Percentiles rank a stretch among this genome's conserved stretches.
phyloP scores from a whole-genome alignment of 805 yeast species.

The Metschnikowia amazonensis region DNA sequence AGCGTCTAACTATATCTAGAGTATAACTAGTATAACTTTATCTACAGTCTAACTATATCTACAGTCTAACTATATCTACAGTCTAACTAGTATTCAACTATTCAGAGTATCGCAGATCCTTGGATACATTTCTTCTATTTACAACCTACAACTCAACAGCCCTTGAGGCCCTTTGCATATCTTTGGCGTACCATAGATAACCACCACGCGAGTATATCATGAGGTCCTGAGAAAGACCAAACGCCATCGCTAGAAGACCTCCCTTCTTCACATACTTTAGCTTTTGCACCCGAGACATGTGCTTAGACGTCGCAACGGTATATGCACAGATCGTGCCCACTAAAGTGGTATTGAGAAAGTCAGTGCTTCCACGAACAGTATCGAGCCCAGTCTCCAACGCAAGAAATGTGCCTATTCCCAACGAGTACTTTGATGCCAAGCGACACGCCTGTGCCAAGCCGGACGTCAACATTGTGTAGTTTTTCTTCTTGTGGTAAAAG shows the following conservation, averaged over 20 bases:
- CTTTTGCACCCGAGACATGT: constrained; percentile 43
- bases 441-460: constrained; percentile 50
- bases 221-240: constrained; percentile 67
- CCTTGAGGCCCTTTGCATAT: not conserved
- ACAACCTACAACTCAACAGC: not conserved
- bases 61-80: too few species aligned
- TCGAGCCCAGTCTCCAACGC: constrained; percentile 64
- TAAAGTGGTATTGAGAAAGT: constrained; percentile 58
- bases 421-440: constrained; percentile 34
- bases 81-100: too few species aligned
- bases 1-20: too few species aligned
- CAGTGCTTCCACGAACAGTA: constrained; percentile 44
- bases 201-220: constrained; percentile 58
- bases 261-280: constrained; percentile 48
- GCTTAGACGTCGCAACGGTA: constrained; percentile 44
- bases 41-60: too few species aligned
- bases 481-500: constrained; percentile 78
- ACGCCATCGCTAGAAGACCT: constrained; percentile 50
- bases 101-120: too few species aligned
- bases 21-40: too few species aligned
- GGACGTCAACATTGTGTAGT: constrained; percentile 61
- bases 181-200: constrained; percentile 53
- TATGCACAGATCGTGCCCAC: constrained; percentile 54
- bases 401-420: constrained; percentile 48
- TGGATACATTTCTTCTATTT: too few species aligned